Percentiles rank a stretch among this genome's conserved stretches.
These are phyloP conservation scores for Asterophora parasitica DNA, from an alignment of 768 basidiomycete genomes.

Conservation along the genomic window DNA sequence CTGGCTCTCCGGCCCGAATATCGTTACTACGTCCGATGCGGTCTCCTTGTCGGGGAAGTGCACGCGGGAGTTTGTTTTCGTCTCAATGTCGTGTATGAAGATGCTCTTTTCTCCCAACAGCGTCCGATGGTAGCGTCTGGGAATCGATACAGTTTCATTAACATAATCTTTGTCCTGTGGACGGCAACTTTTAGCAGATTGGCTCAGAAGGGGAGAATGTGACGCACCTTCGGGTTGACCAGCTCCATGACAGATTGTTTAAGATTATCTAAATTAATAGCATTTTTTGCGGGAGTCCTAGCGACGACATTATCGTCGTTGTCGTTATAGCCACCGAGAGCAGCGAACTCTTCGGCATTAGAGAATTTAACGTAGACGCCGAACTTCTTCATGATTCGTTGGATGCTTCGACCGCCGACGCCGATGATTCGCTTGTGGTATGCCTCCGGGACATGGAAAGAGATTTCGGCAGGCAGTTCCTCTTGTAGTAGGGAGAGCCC, in stretches of 20 bases:
- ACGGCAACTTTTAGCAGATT: slow-evolving; percentile 2
- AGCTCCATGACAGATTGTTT: slow-evolving; percentile 97
- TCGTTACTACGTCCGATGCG: slow-evolving; percentile 92
- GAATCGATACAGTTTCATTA: slow-evolving; percentile 89
- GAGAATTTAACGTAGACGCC: slow-evolving; percentile 99
- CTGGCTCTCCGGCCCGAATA: slow-evolving; percentile 95
- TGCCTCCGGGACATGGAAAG: slow-evolving; percentile 96
- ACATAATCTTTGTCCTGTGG: slow-evolving; percentile 95
- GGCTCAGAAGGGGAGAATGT: background rate
- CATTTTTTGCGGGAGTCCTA: slow-evolving; percentile 97
- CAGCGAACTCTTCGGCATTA: slow-evolving; percentile 95
- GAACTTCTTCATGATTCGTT: slow-evolving; percentile 99
- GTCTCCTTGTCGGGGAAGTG: slow-evolving; percentile 91
- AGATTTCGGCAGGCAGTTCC: slow-evolving; percentile 97
- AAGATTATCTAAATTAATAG: slow-evolving; percentile 88
- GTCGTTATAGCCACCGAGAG: slow-evolving; percentile 90
- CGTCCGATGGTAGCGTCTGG: slow-evolving; percentile 91
- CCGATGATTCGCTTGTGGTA: slow-evolving; percentile 99
- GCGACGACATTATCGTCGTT: slow-evolving; percentile 99
- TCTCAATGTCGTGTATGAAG: slow-evolving; percentile 95
- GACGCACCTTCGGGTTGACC: slow-evolving; percentile 86
- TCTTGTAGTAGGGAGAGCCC: slow-evolving; percentile 90
- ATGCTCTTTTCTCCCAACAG: slow-evolving; percentile 94
- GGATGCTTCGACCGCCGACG: slow-evolving; percentile 95
- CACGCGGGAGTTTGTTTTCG: slow-evolving; percentile 91